These are phyloP conservation scores for Fusarium bulbicola DNA, from an alignment of 2,329 filamentous ascomycete species.

Conservation along the genomic window DNA sequence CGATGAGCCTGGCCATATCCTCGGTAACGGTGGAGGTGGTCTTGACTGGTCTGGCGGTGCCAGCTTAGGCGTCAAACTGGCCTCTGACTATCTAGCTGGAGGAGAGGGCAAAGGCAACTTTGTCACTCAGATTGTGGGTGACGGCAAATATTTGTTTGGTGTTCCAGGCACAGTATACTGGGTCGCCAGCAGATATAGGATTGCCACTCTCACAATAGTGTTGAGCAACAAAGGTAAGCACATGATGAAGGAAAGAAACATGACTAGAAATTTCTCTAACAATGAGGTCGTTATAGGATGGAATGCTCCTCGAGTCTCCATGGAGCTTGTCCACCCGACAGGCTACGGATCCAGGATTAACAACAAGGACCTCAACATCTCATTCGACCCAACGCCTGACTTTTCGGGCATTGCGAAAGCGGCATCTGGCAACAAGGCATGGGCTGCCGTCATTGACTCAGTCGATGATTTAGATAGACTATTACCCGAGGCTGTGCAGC, in stretches of 20 bases:
- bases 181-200: slow-evolving; percentile 57
- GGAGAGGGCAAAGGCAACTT: slow-evolving; percentile 47
- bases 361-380: slow-evolving; percentile 69
- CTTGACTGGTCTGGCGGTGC: slow-evolving; percentile 81
- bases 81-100: slow-evolving; percentile 48
- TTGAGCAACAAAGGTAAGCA: slow-evolving; percentile 58
- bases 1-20: slow-evolving; percentile 73
- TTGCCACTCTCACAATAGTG: slow-evolving; percentile 59
- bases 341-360: slow-evolving; percentile 60
- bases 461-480: background rate
- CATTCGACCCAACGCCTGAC: slow-evolving; percentile 65
- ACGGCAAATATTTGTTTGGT: slow-evolving; percentile 60
- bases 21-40: slow-evolving; percentile 81
- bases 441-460: background rate
- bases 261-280: no score
- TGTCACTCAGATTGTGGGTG: slow-evolving; percentile 59
- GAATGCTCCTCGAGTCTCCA: slow-evolving; percentile 66
- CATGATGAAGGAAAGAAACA: background rate
- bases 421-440: slow-evolving; percentile 55
- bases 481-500: background rate
- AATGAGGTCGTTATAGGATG: slow-evolving; percentile 43
- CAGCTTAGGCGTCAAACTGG: slow-evolving; percentile 73
- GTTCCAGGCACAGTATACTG: slow-evolving; percentile 60
- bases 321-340: slow-evolving; percentile 65
- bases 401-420: slow-evolving; percentile 68